Conservation (phyloP, 305 asterid species). For the Ilex paraguariensis region DNA sequence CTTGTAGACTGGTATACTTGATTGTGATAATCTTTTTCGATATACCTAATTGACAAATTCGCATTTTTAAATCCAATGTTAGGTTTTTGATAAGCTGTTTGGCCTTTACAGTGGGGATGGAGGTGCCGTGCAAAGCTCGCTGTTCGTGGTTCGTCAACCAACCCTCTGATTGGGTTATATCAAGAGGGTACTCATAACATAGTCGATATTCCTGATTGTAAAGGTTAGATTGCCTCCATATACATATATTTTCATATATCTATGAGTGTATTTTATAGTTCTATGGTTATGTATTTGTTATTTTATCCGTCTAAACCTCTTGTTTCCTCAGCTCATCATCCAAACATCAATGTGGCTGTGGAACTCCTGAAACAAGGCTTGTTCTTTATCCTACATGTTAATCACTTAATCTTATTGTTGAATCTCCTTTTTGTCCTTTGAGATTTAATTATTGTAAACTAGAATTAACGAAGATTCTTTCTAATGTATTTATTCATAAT, state of each 20-base stretch:
- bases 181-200: conserved; percentile 81
- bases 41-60: neutral
- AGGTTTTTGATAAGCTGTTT: conserved; percentile 1
- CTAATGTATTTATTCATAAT: conserved; percentile 4
- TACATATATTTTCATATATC: neutral
- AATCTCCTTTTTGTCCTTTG: neutral
- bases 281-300: neutral
- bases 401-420: neutral
- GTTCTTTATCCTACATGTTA: conserved; percentile 9
- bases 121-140: no score
- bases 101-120: neutral
- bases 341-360: conserved; percentile 77
- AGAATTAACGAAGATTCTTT: neutral
- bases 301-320: neutral
- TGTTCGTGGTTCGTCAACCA: conserved; percentile 16
- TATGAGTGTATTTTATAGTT: neutral
- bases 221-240: conserved; percentile 31
- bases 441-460: no score
- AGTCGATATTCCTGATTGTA: conserved; percentile 86
- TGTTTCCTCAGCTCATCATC: conserved; percentile 74
- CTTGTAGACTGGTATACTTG: conserved; percentile 63
- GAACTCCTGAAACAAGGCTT: conserved; percentile 62
- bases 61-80: conserved; percentile 9
- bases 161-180: conserved; percentile 85
- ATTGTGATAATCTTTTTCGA: neutral